Evolutionary conservation across 2,329 filamentous ascomycete genomes (phyloP).

Genomic region (Penicillium sp.): DNA sequence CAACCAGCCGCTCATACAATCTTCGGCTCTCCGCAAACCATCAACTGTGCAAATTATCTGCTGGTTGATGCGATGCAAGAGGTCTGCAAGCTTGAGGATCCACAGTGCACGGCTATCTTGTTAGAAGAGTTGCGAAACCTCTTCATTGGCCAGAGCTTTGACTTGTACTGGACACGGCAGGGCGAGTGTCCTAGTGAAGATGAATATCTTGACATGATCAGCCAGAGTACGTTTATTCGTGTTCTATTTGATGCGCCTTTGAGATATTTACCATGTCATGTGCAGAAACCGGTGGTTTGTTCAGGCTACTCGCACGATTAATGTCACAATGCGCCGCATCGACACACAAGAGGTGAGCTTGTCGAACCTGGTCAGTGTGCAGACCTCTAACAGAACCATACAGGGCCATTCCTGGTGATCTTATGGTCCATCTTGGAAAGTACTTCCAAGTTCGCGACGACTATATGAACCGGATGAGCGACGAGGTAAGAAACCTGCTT

Average conservation of each 20-base stretch:
- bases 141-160: slow-evolving; percentile 42
- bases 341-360: slow-evolving; percentile 8
- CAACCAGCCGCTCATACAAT: slow-evolving; percentile 44
- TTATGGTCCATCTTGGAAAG: slow-evolving; percentile 21
- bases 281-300: slow-evolving; percentile 40
- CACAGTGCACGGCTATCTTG: slow-evolving; percentile 36
- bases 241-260: neutral
- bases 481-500: slow-evolving; percentile 13
- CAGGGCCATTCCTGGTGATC: slow-evolving; percentile 28
- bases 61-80: slow-evolving; percentile 41
- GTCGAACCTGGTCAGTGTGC: neutral
- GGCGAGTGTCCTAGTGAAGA: slow-evolving; percentile 37
- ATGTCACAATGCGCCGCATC: slow-evolving; percentile 33
- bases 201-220: slow-evolving; percentile 44
- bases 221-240: slow-evolving; percentile 24
- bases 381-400: slow-evolving; percentile 1
- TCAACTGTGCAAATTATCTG: slow-evolving; percentile 48
- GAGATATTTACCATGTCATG: neutral
- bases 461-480: slow-evolving; percentile 25
- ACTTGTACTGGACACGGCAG: slow-evolving; percentile 42
- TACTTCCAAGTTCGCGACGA: slow-evolving; percentile 34
- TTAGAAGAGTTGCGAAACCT: slow-evolving; percentile 39
- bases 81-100: slow-evolving; percentile 30
- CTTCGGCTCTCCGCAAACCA: slow-evolving; percentile 45
- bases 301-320: slow-evolving; percentile 37